These are phyloP conservation scores for Ramularia collo-cygni DNA, from an alignment of 2,329 filamentous ascomycete species.

Conservation along the genomic window DNA sequence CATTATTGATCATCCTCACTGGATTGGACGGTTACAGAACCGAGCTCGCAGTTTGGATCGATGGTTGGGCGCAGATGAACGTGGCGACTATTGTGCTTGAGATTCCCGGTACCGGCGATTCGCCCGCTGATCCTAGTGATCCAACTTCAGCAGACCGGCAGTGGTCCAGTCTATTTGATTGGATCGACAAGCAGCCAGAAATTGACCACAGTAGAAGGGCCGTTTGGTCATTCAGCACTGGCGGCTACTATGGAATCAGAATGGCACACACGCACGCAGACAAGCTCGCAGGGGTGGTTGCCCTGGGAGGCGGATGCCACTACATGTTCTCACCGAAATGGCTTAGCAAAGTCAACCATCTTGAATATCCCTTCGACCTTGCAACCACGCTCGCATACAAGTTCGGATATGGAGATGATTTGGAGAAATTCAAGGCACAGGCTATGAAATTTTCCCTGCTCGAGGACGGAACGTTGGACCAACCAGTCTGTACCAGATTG, in stretches of 20 bases:
- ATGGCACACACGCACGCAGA: constrained; percentile 51
- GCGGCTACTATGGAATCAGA: constrained; percentile 53
- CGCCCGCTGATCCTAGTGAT: constrained; percentile 43
- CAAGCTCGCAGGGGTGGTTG: constrained; percentile 46
- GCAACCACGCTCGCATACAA: constrained; percentile 46
- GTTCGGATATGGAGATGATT: constrained; percentile 37
- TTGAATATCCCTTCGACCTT: constrained; percentile 56
- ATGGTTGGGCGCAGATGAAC: constrained; percentile 43
- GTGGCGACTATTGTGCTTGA: constrained; percentile 48
- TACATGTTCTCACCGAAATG: constrained; percentile 52
- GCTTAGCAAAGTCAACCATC: constrained; percentile 48
- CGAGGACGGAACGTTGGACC: constrained; percentile 49
- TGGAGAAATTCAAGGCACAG: constrained; percentile 43
- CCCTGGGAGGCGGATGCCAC: constrained; percentile 51
- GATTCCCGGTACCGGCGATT: constrained; percentile 54
- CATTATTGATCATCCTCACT: constrained; percentile 50
- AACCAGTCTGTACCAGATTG: constrained; percentile 41
- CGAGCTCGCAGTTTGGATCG: constrained; percentile 48
- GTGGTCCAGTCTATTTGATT: constrained; percentile 49
- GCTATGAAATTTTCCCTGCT: constrained; percentile 48
- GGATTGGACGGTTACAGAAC: constrained; percentile 55
- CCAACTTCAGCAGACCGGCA: constrained; percentile 46
- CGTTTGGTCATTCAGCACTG: constrained; percentile 53
- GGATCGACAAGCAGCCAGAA: constrained; percentile 41
- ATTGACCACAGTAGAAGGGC: constrained; percentile 45